Base-by-base conservation (phyloP, 192 early-diverging fungal species). In the Dispira simplex region DNA sequence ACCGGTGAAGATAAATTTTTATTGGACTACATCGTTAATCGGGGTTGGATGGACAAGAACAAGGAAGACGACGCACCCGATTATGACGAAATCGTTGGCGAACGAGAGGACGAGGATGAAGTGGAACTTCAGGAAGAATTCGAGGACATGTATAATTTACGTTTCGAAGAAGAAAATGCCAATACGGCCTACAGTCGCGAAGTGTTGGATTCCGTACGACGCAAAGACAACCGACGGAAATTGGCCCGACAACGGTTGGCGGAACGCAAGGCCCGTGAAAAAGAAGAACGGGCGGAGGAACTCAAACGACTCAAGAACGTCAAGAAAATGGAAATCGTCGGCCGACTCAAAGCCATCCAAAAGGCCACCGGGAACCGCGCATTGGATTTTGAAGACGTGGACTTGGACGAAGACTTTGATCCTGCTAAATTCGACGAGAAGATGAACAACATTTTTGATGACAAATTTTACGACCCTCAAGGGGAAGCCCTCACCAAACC, bases 361-460 rank as follows among this genome's bases (percentile, higher is more conserved):
- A 80, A 88, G 56, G 90, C 96, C 51, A 89, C 88, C 20, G 87
- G 86, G 46, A 88, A 87, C 67, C 70, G 68, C 43, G 75, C 46
- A 3, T 77, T 83, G 63, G 88, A 83, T 43, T 78, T 96, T 48
- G 85, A 91, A 28, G 76, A 86, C 18, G 66, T 92, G 26, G 89
- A 92, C 75, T 70, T 97, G 45, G 89, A 94, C 48, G 85, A 80
- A n/a, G 94, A 98, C 21, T 97, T 95, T 77, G 91, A 96, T 70
- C 89, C 91, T 3, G 74, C 77, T 8, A 81, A 87, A 65, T 91
- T 89, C 70, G 94, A 95, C 69, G 57, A 75, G 65, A 81, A 90
- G 75, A 98, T 98, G 92, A 70, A 77, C 25, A 71, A 75, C 52
- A 74, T 88, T 32, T 93, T 96, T 71, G 32, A 44, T 32, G 59